Conservation (phyloP, 169 alveolate genomes). For the Plasmodium vivax region DNA sequence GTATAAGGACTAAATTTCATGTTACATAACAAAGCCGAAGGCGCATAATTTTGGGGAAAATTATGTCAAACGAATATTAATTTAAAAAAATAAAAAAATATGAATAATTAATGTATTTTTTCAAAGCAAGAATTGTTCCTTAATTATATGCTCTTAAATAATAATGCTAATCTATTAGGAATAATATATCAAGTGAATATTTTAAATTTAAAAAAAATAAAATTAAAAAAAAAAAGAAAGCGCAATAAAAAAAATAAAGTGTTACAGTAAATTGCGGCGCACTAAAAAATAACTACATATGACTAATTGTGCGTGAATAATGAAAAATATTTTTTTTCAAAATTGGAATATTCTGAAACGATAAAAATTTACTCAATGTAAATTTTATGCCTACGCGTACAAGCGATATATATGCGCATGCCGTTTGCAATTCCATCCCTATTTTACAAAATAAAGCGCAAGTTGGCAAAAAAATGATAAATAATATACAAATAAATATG, state of each 20-base stretch:
- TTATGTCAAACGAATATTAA: background rate
- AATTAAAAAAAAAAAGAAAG: background rate
- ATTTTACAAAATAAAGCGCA: no score
- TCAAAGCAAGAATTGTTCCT: background rate
- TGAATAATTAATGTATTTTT: background rate
- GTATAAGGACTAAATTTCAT: background rate
- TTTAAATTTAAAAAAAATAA: background rate
- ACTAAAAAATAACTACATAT: no score
- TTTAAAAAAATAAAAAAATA: background rate
- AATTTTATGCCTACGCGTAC: no score
- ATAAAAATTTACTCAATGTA: no score
- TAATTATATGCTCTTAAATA: background rate
- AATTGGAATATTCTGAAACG: no score
- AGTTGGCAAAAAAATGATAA: no score
- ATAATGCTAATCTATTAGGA: background rate
- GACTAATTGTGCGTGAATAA: no score
- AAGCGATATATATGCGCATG: no score
- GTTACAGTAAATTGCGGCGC: no score
- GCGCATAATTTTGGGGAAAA: background rate
- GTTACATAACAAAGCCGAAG: background rate
- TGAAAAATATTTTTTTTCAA: no score
- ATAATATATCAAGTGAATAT: background rate
- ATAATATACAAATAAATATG: no score
- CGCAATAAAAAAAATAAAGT: background rate
- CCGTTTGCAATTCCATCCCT: no score